Conservation (phyloP, 768 basidiomycete species). For the Panaeolus papilionaceus region DNA sequence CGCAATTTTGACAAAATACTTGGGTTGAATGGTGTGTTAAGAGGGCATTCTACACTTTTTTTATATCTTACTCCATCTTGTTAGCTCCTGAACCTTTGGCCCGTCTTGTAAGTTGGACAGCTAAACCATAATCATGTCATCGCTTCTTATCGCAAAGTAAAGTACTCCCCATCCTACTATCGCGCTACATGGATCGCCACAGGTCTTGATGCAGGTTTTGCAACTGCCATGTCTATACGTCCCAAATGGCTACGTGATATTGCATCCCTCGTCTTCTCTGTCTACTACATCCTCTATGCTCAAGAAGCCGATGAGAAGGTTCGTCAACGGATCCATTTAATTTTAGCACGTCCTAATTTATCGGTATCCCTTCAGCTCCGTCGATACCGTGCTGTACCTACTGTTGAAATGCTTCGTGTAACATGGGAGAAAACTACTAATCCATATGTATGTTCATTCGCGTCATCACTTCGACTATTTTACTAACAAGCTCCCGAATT, state of each 20-base stretch:
- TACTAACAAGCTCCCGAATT: conserved; percentile 15
- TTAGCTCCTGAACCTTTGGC: conserved; percentile 91
- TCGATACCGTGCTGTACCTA: conserved; percentile 89
- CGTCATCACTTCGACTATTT: conserved; percentile 13
- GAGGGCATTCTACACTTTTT: neutral
- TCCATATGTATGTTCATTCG: conserved; percentile 72
- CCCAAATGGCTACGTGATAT: conserved; percentile 93
- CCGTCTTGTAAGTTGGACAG: conserved; percentile 64
- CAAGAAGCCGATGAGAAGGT: conserved; percentile 97
- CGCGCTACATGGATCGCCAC: conserved; percentile 95
- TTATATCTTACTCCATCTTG: conserved; percentile 16
- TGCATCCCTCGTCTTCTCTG: conserved; percentile 82
- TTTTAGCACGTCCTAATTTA: conserved; percentile 12
- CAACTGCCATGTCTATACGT: conserved; percentile 91
- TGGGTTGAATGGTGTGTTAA: conserved; percentile 74
- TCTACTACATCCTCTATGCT: conserved; percentile 87
- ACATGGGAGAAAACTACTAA: conserved; percentile 99
- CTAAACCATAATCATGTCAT: neutral
- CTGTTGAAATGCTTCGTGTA: conserved; percentile 92
- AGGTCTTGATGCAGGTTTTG: conserved; percentile 96
- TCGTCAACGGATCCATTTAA: neutral
- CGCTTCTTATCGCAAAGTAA: conserved; percentile 17
- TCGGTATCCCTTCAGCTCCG: conserved; percentile 66
- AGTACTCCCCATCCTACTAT: conserved; percentile 95
- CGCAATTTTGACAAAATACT: conserved; percentile 87